Base-by-base conservation (phyloP, 2,329 filamentous ascomycete species). In the Xylaria sp. region DNA sequence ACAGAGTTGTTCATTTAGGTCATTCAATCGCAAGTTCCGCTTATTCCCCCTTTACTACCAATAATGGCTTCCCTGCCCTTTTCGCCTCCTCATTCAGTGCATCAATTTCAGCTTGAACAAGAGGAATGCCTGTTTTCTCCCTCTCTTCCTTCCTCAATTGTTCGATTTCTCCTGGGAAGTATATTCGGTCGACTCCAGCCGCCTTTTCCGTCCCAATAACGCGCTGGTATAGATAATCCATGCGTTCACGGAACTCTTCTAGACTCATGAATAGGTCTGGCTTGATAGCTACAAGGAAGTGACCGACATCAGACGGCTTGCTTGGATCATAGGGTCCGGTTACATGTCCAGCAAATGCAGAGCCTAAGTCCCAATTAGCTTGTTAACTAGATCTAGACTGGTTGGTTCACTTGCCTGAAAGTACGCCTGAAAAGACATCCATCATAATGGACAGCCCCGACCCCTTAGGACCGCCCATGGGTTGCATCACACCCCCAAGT, bases 381-480 rank as follows among this genome's bases (percentile, higher is more conserved):
- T 62, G 4, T 44, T 10, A 0, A 5, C 11, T 28, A 6, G 46
- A 28, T 6, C 1, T 40, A 6, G 17, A 46, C 42, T 10, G 9
- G 3, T 46, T 10, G 6, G 3, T 11, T 28, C 6, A 36, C 71
- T 66, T 53, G 73, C 77, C 77, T 0, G 91, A 93, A 0, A 96
- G 75, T 0, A 92, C 90, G 0, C 92, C 93, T 0, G 92, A 94
- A 76, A 96, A 95, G 2, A 97, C 91, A 76, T 96, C 92, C 93
- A 96, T 96, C 91, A 94, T 95, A 64, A 96, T 88, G 0, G 91
- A 83, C 48, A 96, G 78, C 0, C 87, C 93, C 2, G 90, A 92
- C 0, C 93, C 93, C 79, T 96, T 96, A 0, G 93, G 92, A 0
- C 93, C 93, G 2, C 92, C 92, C 91, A 96, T 94, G 0, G 93